These are phyloP conservation scores for Picea glauca DNA, from an alignment of 75 land plant species.

Conservation along the genomic window DNA sequence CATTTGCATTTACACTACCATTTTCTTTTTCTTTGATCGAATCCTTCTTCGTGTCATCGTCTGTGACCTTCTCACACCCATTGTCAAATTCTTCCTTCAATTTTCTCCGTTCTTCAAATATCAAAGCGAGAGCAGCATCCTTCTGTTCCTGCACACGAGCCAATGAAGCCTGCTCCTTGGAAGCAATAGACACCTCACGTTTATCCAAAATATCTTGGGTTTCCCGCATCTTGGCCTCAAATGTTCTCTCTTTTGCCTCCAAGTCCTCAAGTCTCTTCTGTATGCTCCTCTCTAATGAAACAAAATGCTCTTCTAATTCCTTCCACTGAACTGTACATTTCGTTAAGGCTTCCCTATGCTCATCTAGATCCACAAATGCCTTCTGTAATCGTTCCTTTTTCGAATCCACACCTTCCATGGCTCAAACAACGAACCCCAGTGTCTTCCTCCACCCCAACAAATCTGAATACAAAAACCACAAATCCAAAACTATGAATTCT, in stretches of 20 bases:
- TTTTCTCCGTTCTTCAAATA: slow-evolving; percentile 43
- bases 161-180: slow-evolving; percentile 70
- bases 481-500: not conserved
- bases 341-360: slow-evolving; percentile 48
- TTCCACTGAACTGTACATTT: slow-evolving; percentile 70
- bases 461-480: not conserved
- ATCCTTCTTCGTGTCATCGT: slow-evolving; percentile 5
- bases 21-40: slow-evolving; percentile 22
- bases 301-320: slow-evolving; percentile 85
- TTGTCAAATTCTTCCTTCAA: slow-evolving; percentile 21
- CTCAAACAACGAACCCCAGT: not conserved
- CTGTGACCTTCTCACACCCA: slow-evolving; percentile 1
- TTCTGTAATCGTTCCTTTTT: slow-evolving; percentile 72
- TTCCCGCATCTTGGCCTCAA: slow-evolving; percentile 49
- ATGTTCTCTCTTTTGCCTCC: slow-evolving; percentile 68
- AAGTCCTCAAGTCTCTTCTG: slow-evolving; percentile 66
- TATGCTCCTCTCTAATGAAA: slow-evolving; percentile 65
- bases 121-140: slow-evolving; percentile 71
- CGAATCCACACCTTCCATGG: slow-evolving; percentile 13
- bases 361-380: slow-evolving; percentile 76
- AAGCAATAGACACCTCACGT: slow-evolving; percentile 58
- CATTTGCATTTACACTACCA: slow-evolving; percentile 12
- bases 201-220: slow-evolving; percentile 45
- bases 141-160: slow-evolving; percentile 74
- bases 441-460: not conserved